These are phyloP conservation scores for Porpolomopsis calyptriformis DNA, from an alignment of 768 basidiomycete genomes.

Conservation along the genomic window DNA sequence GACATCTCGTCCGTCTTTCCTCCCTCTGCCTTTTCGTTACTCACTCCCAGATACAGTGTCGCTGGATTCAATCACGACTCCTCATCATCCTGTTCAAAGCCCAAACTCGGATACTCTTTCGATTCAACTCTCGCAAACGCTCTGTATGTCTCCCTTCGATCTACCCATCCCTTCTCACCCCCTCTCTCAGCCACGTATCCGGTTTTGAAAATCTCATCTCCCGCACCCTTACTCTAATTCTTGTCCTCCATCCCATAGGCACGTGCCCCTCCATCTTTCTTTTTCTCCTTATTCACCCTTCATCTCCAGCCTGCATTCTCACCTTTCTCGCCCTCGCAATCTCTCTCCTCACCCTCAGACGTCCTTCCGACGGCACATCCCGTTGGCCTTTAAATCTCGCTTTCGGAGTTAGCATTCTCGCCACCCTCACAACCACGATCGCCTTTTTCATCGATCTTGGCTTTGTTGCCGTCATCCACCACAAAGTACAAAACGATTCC, in stretches of 20 bases:
- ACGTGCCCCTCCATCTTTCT: constrained; percentile 7
- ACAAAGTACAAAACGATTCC: constrained; percentile 31
- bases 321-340: constrained; percentile 39
- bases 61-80: constrained; percentile 30
- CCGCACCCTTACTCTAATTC: constrained; percentile 33
- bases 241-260: constrained; percentile 51
- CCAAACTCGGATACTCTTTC: constrained; percentile 45
- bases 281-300: constrained; percentile 4
- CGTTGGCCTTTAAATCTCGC: constrained; percentile 30
- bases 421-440: constrained; percentile 36
- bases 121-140: constrained; percentile 37
- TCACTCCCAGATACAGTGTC: constrained; percentile 22
- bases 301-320: constrained; percentile 33
- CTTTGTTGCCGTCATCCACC: constrained; percentile 34
- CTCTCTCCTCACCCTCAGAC: constrained; percentile 36
- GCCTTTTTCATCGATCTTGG: constrained; percentile 45
- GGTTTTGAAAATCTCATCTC: constrained; percentile 33
- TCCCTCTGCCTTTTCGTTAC: constrained; percentile 7
- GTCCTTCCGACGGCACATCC: constrained; percentile 27
- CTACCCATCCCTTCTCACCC: constrained; percentile 8
- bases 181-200: constrained; percentile 22
- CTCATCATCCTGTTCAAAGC: constrained; percentile 34
- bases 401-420: constrained; percentile 26
- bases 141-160: constrained; percentile 24
- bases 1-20: constrained; percentile 30